Base-by-base conservation (phyloP, 768 basidiomycete species). In the Podaxis sp. region DNA sequence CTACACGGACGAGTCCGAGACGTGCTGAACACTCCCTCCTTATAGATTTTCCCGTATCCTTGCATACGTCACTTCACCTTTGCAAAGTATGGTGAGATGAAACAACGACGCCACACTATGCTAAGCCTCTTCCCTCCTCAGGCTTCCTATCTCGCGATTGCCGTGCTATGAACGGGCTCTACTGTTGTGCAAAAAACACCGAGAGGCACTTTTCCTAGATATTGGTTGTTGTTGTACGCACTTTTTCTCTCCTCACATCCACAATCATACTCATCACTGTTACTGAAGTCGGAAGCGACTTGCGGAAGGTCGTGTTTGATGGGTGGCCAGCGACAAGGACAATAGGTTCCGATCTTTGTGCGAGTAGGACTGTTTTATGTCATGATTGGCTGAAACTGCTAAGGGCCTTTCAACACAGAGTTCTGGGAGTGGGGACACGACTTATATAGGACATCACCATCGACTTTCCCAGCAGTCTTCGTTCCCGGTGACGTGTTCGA, bases 371-470 rank as follows among this genome's bases (percentile, higher is more conserved):
- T n/a, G 35, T n/a, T n/a, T 13, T 18, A 28, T 28, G 4, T 16
- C 11, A 23, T 27, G 11, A 53, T 18, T 28, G 16, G 6, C 35
- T 13, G n/a, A 56, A 40, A 27, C 35, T 2, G 32, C 38, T 28
- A 25, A 52, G 9, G 16, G 10, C 37, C 25, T 40, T 28, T 4
- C 50, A 23, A 21, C 32, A 11, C 14, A 87, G 86, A 72, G 13
- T 83, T 84, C 63, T 88, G 86, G 86, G 75, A 82, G 6, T 73
- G 80, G 4, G 87, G 87, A 1, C 85, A 88, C 62, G 74, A 81
- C 44, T 74, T 89, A 11, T 90, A 87, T 72, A 77, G 69, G 55
- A 76, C 80, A 3, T 82, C 75, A 0, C 77, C 80, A 0, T 71
- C 77, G 37, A 75, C 78, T 0, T 88, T 84, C 69, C 82, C 84